Percentiles rank a stretch among this genome's conserved stretches.
Evolutionary conservation across 345 rosid genomes (phyloP).

Genomic region (Noccaea bulbosa): DNA sequence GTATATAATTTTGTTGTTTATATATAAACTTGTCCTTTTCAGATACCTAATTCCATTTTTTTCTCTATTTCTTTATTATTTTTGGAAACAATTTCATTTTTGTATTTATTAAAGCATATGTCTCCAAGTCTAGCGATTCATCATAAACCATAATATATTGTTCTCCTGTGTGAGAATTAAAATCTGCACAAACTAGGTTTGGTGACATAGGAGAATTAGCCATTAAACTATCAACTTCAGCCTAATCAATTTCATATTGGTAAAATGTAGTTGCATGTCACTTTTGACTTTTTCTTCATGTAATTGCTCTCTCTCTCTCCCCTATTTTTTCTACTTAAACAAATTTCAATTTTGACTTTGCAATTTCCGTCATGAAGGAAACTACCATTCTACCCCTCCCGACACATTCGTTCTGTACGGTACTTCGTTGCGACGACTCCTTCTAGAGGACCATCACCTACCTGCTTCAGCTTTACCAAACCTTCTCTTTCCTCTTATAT

Average conservation of each 20-base stretch:
- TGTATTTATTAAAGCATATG: neutral
- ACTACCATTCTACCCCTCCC: slow-evolving; percentile 16
- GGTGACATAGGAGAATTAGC: slow-evolving; percentile 14
- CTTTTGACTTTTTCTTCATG: slow-evolving; percentile 30
- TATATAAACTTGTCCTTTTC: slow-evolving; percentile 5
- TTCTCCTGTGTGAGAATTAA: neutral
- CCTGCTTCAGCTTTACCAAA: slow-evolving; percentile 29
- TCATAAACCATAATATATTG: neutral
- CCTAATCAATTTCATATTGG: slow-evolving; percentile 13
- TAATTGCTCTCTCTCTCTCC: neutral
- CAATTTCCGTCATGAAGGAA: neutral
- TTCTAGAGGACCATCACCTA: slow-evolving; percentile 33
- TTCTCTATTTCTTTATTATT: neutral
- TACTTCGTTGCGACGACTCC: slow-evolving; percentile 18
- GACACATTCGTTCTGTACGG: slow-evolving; percentile 37
- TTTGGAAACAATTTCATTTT: neutral
- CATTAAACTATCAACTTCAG: slow-evolving; percentile 32
- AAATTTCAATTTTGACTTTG: slow-evolving; percentile 35
- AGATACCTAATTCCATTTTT: slow-evolving; percentile 14
- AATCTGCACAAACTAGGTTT: slow-evolving; percentile 21
- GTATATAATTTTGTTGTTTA: neutral
- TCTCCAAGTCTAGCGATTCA: neutral
- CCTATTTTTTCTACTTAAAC: neutral
- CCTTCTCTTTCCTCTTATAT: neutral
- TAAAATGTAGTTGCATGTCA: slow-evolving; percentile 4